These are phyloP conservation scores for Lycium ferocissimum DNA, from an alignment of 257 asterid genomes.

Conservation along the genomic window DNA sequence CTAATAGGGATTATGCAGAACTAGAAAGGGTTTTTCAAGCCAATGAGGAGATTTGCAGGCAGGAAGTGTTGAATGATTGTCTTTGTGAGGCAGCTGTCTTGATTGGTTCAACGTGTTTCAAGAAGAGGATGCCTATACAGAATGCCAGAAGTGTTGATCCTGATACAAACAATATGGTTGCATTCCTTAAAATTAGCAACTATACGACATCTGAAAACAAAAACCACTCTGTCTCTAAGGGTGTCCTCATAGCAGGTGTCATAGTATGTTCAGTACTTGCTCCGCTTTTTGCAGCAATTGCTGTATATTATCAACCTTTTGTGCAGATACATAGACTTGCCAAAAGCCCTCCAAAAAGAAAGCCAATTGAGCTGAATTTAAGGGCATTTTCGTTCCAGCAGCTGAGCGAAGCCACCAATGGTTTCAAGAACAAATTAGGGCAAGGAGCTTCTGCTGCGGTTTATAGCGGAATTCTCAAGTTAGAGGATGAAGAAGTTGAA, in stretches of 20 bases:
- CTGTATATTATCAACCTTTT: conserved; percentile 11
- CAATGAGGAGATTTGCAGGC: conserved; percentile 28
- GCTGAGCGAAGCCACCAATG: conserved; percentile 55
- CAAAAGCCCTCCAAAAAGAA: background rate
- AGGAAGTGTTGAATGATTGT: conserved; percentile 28
- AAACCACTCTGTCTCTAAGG: background rate
- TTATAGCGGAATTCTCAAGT: conserved; percentile 49
- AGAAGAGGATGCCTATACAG: conserved; percentile 32
- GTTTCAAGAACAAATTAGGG: conserved; percentile 57
- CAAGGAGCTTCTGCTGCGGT: conserved; percentile 61
- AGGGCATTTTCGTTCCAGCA: conserved; percentile 39
- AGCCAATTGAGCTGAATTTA: conserved; percentile 25
- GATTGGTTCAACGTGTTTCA: conserved; percentile 9
- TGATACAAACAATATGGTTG: conserved; percentile 12
- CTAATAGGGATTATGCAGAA: conserved; percentile 1
- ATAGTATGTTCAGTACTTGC: conserved; percentile 11
- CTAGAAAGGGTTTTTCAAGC: conserved; percentile 9
- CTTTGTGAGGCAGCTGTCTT: conserved; percentile 33
- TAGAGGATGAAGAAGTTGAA: conserved; percentile 47
- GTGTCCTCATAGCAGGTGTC: conserved; percentile 17
- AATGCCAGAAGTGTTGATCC: conserved; percentile 15
- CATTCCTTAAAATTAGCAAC: conserved; percentile 25
- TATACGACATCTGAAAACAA: background rate
- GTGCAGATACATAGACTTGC: background rate
- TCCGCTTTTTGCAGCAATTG: conserved; percentile 17